Percentiles rank a stretch among this genome's conserved stretches.
Evolutionary conservation across 2,329 filamentous ascomycete species (phyloP).

Genomic region (Cladosporium sp.): DNA sequence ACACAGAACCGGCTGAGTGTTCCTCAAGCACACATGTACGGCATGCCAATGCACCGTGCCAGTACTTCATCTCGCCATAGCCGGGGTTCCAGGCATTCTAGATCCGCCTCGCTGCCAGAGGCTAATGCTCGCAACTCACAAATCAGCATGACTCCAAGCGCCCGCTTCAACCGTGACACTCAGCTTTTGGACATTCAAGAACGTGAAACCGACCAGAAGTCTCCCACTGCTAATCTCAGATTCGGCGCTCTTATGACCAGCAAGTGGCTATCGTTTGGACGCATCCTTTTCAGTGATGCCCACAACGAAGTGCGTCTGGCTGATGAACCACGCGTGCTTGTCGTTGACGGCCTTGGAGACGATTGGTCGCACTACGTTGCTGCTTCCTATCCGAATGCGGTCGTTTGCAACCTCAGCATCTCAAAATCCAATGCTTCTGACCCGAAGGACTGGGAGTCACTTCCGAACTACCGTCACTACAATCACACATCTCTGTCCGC

Average conservation of each 20-base stretch:
- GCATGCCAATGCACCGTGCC: slow-evolving; percentile 2
- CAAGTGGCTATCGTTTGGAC: slow-evolving; percentile 82
- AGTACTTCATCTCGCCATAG: slow-evolving; percentile 27
- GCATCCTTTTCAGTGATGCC: slow-evolving; percentile 75
- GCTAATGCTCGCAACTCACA: slow-evolving; percentile 19
- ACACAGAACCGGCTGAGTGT: slow-evolving; percentile 11
- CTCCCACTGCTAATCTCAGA: slow-evolving; percentile 66
- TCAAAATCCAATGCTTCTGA: too few species aligned
- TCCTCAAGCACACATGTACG: neutral
- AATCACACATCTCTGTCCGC: slow-evolving; percentile 58
- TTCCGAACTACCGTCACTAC: slow-evolving; percentile 69
- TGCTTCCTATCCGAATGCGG: slow-evolving; percentile 69
- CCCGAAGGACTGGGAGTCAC: slow-evolving; percentile 17
- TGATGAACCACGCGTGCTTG: slow-evolving; percentile 61
- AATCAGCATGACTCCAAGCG: slow-evolving; percentile 15
- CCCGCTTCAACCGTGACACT: slow-evolving; percentile 47
- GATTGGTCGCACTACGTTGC: slow-evolving; percentile 87
- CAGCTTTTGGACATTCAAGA: slow-evolving; percentile 47
- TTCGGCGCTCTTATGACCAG: slow-evolving; percentile 79
- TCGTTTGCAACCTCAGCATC: slow-evolving; percentile 64
- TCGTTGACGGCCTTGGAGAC: slow-evolving; percentile 80
- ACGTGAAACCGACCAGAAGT: slow-evolving; percentile 27
- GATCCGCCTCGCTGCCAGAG: slow-evolving; percentile 27
- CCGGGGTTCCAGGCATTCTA: slow-evolving; percentile 23
- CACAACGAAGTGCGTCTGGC: slow-evolving; percentile 62